Conservation (phyloP, 768 basidiomycete species). For the Trametes elegans region DNA sequence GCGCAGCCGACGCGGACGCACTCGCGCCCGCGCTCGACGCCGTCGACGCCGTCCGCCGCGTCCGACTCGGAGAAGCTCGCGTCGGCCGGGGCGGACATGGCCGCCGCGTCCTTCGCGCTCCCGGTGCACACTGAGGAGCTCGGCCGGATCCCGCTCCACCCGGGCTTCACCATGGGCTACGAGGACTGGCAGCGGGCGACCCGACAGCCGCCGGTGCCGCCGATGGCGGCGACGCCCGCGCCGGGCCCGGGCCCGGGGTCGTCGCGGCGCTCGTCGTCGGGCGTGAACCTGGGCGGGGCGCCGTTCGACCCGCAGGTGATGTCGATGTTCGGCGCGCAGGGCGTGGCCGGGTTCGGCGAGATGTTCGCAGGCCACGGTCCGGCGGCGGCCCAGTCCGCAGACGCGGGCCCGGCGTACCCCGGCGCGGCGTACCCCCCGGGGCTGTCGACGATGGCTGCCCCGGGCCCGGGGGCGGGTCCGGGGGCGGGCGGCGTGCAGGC, state of each 20-base stretch:
- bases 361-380: slow-evolving; percentile 27
- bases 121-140: slow-evolving; percentile 60
- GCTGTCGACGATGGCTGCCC: slow-evolving; percentile 2
- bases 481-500: neutral
- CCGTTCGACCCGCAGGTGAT: slow-evolving; percentile 19
- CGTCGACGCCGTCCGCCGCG: neutral
- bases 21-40: slow-evolving; percentile 4
- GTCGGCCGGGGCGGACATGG: neutral
- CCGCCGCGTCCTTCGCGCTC: slow-evolving; percentile 32
- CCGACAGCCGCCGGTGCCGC: neutral
- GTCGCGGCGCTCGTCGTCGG: neutral
- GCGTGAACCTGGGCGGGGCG: neutral
- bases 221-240: neutral
- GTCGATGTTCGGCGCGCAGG: slow-evolving; percentile 24
- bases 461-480: neutral
- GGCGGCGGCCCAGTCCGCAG: slow-evolving; percentile 6
- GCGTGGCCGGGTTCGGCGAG: slow-evolving; percentile 24
- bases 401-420: neutral
- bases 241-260: no score
- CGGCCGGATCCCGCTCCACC: slow-evolving; percentile 50
- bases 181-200: neutral
- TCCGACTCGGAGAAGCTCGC: neutral
- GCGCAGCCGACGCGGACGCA: slow-evolving; percentile 9
- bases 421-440: neutral
- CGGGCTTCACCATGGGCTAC: slow-evolving; percentile 12